Conservation (phyloP, 805 yeast species). For the Kodamaea jinghongensis region DNA sequence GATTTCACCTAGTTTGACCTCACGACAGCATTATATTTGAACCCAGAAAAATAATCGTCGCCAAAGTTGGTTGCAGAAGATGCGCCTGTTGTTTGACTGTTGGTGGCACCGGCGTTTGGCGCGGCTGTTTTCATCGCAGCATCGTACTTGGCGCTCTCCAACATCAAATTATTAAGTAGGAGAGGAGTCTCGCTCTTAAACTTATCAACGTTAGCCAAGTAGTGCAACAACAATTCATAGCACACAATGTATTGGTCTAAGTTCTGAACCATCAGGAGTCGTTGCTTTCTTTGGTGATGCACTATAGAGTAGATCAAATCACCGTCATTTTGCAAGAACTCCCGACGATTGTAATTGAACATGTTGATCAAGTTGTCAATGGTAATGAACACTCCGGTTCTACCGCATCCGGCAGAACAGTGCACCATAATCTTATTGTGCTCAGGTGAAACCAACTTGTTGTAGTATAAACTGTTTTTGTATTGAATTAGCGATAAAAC, state of each 20-base stretch:
- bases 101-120: not conserved
- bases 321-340: slow-evolving; percentile 17
- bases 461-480: slow-evolving; percentile 27
- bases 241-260: slow-evolving; percentile 71
- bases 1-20: slow-evolving; percentile 2
- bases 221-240: slow-evolving; percentile 55
- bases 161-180: slow-evolving; percentile 5
- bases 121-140: not conserved
- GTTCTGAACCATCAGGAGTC: slow-evolving; percentile 83
- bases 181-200: slow-evolving; percentile 6
- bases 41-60: slow-evolving; percentile 11
- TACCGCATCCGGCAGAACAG: slow-evolving; percentile 31
- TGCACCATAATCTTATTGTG: slow-evolving; percentile 20
- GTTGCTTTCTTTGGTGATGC: slow-evolving; percentile 64
- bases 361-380: slow-evolving; percentile 22
- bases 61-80: slow-evolving; percentile 2
- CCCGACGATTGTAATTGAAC: slow-evolving; percentile 8
- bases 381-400: slow-evolving; percentile 30
- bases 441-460: slow-evolving; percentile 5
- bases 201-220: slow-evolving; percentile 15
- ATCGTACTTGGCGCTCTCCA: slow-evolving; percentile 2
- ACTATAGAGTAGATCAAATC: slow-evolving; percentile 66
- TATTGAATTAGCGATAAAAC: slow-evolving; percentile 31
- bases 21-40: slow-evolving; percentile 6
- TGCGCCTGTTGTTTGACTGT: slow-evolving; percentile 1